These are phyloP conservation scores for Pelargonium myrrhifolium DNA, from an alignment of 441 rosid genomes.

Conservation along the genomic window DNA sequence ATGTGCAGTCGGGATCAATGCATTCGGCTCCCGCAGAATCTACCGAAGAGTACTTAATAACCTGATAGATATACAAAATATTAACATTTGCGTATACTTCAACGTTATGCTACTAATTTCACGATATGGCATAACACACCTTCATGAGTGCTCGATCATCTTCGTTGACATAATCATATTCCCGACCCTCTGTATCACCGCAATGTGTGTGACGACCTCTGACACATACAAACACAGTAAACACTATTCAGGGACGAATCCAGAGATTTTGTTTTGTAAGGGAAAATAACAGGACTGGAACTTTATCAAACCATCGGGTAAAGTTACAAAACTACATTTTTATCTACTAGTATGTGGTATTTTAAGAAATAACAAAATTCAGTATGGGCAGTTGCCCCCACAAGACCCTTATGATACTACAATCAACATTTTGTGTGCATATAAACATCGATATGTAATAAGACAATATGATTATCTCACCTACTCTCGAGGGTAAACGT, in stretches of 20 bases:
- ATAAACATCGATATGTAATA: too few species aligned
- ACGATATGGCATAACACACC: background rate
- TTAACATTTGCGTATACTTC: background rate
- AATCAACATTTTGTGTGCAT: too few species aligned
- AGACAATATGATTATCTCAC: background rate
- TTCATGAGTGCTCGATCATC: slow-evolving; percentile 2
- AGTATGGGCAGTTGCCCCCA: too few species aligned
- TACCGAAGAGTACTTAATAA: background rate
- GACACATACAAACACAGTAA: background rate
- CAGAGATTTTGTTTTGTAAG: too few species aligned
- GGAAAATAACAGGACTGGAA: too few species aligned
- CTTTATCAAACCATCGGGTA: too few species aligned
- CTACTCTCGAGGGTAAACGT: background rate
- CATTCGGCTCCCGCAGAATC: slow-evolving; percentile 3
- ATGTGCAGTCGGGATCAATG: slow-evolving; percentile 1
- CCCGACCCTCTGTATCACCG: background rate
- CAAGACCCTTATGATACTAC: too few species aligned
- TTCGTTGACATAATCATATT: slow-evolving; percentile 1
- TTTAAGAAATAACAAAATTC: too few species aligned
- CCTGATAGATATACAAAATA: background rate
- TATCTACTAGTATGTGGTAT: too few species aligned
- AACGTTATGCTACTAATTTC: background rate
- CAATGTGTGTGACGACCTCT: background rate
- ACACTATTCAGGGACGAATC: too few species aligned
- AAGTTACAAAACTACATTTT: too few species aligned